A percentile compares a stretch with the other conserved stretches of the same genome.
phyloP scores from a whole-genome alignment of 2,329 filamentous ascomycete genomes.

The Ophiognomonia clavigignenti-juglandacearum region DNA sequence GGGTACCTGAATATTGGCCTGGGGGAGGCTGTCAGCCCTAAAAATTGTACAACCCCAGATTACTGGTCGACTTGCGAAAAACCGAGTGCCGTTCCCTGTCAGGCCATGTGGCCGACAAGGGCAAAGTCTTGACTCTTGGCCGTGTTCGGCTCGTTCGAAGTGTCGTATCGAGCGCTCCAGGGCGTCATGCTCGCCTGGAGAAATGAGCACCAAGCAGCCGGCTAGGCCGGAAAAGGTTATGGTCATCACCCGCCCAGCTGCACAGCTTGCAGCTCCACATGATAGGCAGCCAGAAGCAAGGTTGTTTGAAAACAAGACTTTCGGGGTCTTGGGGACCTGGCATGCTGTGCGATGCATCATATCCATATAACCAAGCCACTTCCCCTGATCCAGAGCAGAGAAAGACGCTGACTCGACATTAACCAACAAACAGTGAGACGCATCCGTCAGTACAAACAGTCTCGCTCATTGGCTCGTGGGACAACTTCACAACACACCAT shows the following conservation, averaged over 20 bases:
- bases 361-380: conserved; percentile 5
- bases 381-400: conserved; percentile 5
- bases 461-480: conserved; percentile 86
- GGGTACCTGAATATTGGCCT: conserved; percentile 15
- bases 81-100: too few species aligned
- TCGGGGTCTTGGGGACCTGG: too few species aligned
- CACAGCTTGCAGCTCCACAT: neutral
- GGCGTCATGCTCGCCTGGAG: conserved; percentile 7
- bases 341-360: too few species aligned
- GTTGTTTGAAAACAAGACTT: neutral
- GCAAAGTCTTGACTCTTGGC: too few species aligned
- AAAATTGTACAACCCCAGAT: too few species aligned
- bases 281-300: neutral
- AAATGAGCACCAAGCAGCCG: conserved; percentile 14
- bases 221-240: conserved; percentile 10
- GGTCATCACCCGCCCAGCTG: conserved; percentile 11
- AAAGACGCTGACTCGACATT: conserved; percentile 4
- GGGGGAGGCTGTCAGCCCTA: conserved; percentile 6
- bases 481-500: conserved; percentile 81
- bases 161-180: too few species aligned
- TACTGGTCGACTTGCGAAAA: too few species aligned
- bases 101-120: too few species aligned
- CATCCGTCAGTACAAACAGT: conserved; percentile 62
- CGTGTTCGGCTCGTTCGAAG: too few species aligned
- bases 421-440: conserved; percentile 44